Evolutionary conservation across 1,284 basidiomycete species (phyloP), one percentile per base, ranked within the genome.

Genomic region (Ceratobasidium sp.): DNA sequence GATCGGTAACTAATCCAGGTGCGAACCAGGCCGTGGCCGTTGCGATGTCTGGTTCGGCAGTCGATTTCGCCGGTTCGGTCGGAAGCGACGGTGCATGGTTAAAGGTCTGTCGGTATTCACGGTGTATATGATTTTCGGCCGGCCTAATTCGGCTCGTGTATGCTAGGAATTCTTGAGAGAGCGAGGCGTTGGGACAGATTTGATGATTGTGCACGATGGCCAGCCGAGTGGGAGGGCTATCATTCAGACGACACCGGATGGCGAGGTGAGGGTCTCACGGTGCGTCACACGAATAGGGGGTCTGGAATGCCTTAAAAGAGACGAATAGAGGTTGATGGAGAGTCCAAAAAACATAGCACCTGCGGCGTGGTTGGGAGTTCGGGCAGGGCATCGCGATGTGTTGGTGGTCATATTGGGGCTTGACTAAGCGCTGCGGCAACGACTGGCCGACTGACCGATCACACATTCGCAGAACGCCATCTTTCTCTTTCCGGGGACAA

Each of bases 351-450:
- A 28, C 6, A n/a, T 42, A n/a, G n/a, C 25, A 5, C 14, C 21
- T 48, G 21, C 21, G 38, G 28, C 40, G 8, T 28, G 42, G 28
- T 28, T 40, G 30, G 30, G 16, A 44, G 30, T 16, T 58, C 33
- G 56, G 56, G 56, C 33, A 40, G 86, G 77, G 18, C 84, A 79
- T 83, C 84, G 86, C 61, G 81, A 84, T 77, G 78, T 86, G 84
- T 46, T 84, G 77, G 48, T 86, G 82, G 1, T 83, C 84, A 42
- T 85, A 73, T 71, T 86, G 80, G 38, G 56, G 70, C 77, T 62
- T 25, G 36, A 8, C 9, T 23, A 44, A 44, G 28, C 18, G 21
- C 33, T 30, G n/a, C 30, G 53, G 53, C 53, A 8, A 33, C 23
- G 30, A 28, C 1, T 18, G 23, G 44, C 18, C 44, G 21, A 25